Percentiles rank a stretch among this genome's conserved stretches.
These are phyloP conservation scores for Lentinula lateritia DNA, from an alignment of 768 basidiomycete genomes.

Conservation along the genomic window DNA sequence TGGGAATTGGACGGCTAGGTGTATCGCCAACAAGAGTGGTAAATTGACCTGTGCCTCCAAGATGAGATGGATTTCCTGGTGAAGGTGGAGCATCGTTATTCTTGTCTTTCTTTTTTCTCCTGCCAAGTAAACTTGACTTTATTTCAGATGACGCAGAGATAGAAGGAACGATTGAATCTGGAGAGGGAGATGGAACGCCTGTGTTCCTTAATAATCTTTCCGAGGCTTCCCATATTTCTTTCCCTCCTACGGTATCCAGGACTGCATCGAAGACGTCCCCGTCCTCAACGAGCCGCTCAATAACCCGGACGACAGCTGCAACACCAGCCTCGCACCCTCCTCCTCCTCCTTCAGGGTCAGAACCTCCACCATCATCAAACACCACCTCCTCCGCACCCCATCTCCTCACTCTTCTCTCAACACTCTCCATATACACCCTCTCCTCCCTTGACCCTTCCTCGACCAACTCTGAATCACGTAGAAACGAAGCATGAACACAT, in stretches of 20 bases:
- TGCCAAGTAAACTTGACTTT: not conserved
- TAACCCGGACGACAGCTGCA: conserved; percentile 43
- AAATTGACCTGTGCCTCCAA: conserved; percentile 43
- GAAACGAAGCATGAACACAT: conserved; percentile 54
- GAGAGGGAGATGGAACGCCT: conserved; percentile 12
- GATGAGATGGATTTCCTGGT: conserved; percentile 1
- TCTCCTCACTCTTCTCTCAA: conserved; percentile 49
- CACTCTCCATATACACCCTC: conserved; percentile 32
- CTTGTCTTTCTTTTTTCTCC: not conserved
- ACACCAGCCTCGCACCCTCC: conserved; percentile 25
- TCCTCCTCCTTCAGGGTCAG: not conserved
- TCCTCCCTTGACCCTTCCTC: conserved; percentile 32
- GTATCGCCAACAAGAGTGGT: conserved; percentile 77
- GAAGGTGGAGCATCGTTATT: not conserved
- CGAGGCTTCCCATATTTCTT: conserved; percentile 72
- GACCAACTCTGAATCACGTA: conserved; percentile 16
- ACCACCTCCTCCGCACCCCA: conserved; percentile 81
- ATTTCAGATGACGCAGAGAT: not conserved
- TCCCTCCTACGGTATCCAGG: conserved; percentile 79
- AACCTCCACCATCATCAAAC: conserved; percentile 49
- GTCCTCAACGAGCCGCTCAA: conserved; percentile 45
- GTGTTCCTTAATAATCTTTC: conserved; percentile 49
- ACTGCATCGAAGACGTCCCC: conserved; percentile 72
- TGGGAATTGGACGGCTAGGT: conserved; percentile 60
- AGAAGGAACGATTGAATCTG: conserved; percentile 13